phyloP scores from a whole-genome alignment of 2,329 filamentous ascomycete species.

The Dactylonectria macrodidyma region DNA sequence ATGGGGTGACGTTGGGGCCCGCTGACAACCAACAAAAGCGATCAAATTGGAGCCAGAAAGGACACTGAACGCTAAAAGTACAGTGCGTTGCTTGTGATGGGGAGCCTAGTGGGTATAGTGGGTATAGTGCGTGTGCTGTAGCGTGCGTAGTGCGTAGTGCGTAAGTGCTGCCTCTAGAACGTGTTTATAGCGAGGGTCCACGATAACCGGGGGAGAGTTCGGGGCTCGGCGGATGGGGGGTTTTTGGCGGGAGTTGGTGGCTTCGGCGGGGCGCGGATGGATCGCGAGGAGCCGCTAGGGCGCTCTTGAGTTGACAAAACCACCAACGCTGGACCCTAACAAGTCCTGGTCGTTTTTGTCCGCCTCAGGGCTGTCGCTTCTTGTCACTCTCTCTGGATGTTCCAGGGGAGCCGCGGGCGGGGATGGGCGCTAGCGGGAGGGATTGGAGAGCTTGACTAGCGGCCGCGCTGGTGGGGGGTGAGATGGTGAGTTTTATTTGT shows the following conservation, averaged over 20 bases:
- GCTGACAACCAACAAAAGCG: constrained; percentile 21
- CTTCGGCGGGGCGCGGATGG: constrained; percentile 26
- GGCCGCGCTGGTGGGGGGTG: constrained; percentile 3
- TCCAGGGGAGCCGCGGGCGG: constrained; percentile 12
- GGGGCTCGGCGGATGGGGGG: constrained; percentile 19
- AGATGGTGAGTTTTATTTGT: constrained; percentile 18
- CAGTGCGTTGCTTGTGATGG: constrained; percentile 11
- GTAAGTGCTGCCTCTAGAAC: constrained; percentile 15
- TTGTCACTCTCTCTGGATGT: constrained; percentile 2
- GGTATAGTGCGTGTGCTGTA: background rate
- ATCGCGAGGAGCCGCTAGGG: constrained; percentile 26
- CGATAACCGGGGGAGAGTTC: constrained; percentile 17
- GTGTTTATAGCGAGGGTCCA: constrained; percentile 19
- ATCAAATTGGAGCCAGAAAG: constrained; percentile 13
- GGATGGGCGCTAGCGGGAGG: constrained; percentile 18
- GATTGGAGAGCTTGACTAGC: constrained; percentile 14
- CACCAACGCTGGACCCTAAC: constrained; percentile 7
- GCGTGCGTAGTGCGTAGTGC: constrained; percentile 7
- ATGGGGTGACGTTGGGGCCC: constrained; percentile 33
- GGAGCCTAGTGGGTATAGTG: background rate
- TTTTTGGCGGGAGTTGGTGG: constrained; percentile 17
- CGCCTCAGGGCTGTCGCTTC: background rate
- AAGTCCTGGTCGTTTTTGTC: background rate
- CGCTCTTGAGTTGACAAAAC: constrained; percentile 20
- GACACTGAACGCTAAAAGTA: constrained; percentile 20